Conservation (phyloP, 148 eudicot species). For the Rheum nobile region DNA sequence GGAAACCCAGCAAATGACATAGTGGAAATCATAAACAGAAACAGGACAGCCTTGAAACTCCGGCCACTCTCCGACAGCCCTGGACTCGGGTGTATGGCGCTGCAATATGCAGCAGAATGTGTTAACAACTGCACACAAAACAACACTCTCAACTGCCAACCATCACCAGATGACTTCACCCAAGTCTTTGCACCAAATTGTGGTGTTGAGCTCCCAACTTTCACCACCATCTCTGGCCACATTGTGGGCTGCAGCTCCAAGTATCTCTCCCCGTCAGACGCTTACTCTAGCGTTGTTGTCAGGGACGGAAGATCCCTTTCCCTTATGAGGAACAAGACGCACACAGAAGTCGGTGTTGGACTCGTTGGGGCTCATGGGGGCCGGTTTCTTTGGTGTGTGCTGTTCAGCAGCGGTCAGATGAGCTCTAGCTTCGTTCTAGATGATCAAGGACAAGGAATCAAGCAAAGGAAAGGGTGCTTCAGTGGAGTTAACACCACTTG, state of each 20-base stretch:
- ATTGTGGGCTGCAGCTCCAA: slow-evolving; percentile 49
- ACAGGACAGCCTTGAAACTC: slow-evolving; percentile 52
- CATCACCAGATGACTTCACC: slow-evolving; percentile 43
- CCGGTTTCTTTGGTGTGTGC: slow-evolving; percentile 53
- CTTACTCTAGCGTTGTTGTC: slow-evolving; percentile 38
- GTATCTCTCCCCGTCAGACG: slow-evolving; percentile 41
- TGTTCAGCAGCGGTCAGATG: slow-evolving; percentile 38
- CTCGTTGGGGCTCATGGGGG: slow-evolving; percentile 30
- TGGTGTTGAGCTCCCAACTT: slow-evolving; percentile 70
- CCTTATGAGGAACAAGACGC: slow-evolving; percentile 35
- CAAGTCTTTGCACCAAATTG: slow-evolving; percentile 71
- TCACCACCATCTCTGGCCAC: slow-evolving; percentile 41
- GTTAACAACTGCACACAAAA: slow-evolving; percentile 42
- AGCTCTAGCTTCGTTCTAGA: slow-evolving; percentile 55
- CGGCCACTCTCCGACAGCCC: slow-evolving; percentile 37
- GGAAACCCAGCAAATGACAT: slow-evolving; percentile 71
- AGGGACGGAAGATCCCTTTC: slow-evolving; percentile 29
- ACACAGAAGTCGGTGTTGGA: slow-evolving; percentile 72
- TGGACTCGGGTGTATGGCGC: slow-evolving; percentile 81
- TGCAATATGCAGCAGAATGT: slow-evolving; percentile 55
- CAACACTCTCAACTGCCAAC: slow-evolving; percentile 46
- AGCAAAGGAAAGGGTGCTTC: slow-evolving; percentile 64
- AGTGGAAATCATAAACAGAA: slow-evolving; percentile 57
- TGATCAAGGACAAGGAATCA: slow-evolving; percentile 57
- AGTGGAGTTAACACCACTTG: slow-evolving; percentile 53